Percentiles rank a stretch among this genome's conserved stretches.
Conservation (phyloP, 2,329 filamentous ascomycete species). For the Aspergillus neoniger region DNA sequence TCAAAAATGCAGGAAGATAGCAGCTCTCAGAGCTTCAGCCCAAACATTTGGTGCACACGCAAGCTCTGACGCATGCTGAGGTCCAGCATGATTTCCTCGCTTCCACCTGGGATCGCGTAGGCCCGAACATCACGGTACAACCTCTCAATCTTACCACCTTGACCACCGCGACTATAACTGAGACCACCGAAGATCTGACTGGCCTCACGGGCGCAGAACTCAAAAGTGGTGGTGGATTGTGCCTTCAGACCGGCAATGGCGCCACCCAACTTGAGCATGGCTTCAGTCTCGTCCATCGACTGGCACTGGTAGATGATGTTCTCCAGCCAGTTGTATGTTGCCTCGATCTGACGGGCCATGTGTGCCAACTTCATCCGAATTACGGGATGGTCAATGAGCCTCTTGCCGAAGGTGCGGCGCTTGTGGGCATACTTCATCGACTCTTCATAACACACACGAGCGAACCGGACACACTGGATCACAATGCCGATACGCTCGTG, state of each 20-base stretch:
- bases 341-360: constrained; percentile 98
- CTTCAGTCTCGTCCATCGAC: constrained; percentile 90
- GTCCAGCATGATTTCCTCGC: constrained; percentile 98
- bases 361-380: constrained; percentile 97
- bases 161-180: constrained; percentile 87
- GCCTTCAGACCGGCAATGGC: constrained; percentile 94
- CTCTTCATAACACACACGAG: constrained; percentile 95
- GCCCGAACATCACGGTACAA: constrained; percentile 93
- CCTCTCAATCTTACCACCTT: constrained; percentile 92
- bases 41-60: constrained; percentile 83
- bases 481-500: constrained; percentile 98
- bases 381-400: constrained; percentile 93
- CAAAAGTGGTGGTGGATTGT: constrained; percentile 89
- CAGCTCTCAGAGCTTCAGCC: constrained; percentile 81
- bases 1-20: constrained; percentile 9
- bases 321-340: constrained; percentile 95
- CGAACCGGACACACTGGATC: constrained; percentile 94
- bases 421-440: constrained; percentile 96
- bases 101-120: constrained; percentile 93
- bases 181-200: constrained; percentile 96
- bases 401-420: constrained; percentile 93
- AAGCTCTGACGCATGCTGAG: constrained; percentile 88
- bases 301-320: constrained; percentile 91
- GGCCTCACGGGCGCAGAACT: constrained; percentile 95
- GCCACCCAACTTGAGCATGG: constrained; percentile 92